phyloP scores from a whole-genome alignment of 345 rosid species.

The Abelmoschus esculentus region DNA sequence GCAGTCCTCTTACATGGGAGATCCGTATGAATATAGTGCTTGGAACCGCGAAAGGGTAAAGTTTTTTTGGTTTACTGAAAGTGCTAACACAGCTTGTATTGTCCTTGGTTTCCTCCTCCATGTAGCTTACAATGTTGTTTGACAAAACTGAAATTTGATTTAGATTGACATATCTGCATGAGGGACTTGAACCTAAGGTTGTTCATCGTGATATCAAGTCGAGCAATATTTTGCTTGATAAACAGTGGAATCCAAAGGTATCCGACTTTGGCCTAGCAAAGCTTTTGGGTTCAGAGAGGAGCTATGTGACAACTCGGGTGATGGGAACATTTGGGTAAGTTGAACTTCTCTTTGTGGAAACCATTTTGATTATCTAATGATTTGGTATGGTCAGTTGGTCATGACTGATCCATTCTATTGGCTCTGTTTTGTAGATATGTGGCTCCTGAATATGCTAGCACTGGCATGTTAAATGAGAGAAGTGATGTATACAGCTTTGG shows the following conservation, averaged over 20 bases:
- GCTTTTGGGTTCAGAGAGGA: constrained; percentile 76
- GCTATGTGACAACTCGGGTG: constrained; percentile 88
- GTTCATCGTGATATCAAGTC: constrained; percentile 86
- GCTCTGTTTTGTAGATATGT: constrained; percentile 48
- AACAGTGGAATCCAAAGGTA: constrained; percentile 79
- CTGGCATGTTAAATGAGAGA: constrained; percentile 95
- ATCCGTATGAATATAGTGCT: constrained; percentile 64
- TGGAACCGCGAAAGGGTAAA: constrained; percentile 80
- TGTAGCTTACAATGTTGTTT: background rate
- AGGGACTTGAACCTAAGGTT: constrained; percentile 90
- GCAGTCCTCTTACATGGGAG: constrained; percentile 86
- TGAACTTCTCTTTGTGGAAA: constrained; percentile 6
- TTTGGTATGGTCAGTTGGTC: background rate
- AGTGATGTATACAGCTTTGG: constrained; percentile 95
- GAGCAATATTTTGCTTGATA: constrained; percentile 86
- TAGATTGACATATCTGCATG: constrained; percentile 75
- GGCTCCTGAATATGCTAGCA: constrained; percentile 97
- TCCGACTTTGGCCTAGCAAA: constrained; percentile 90
- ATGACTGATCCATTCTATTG: background rate
- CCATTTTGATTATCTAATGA: background rate
- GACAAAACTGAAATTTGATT: constrained; percentile 7
- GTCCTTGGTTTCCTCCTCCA: background rate
- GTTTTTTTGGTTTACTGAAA: background rate
- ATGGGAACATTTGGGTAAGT: constrained; percentile 94
- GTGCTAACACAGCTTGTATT: constrained; percentile 9